A percentile compares a stretch with the other conserved stretches of the same genome.
phyloP scores from a whole-genome alignment of 306 rosid species.

The apple (Malus domestica) region DNA sequence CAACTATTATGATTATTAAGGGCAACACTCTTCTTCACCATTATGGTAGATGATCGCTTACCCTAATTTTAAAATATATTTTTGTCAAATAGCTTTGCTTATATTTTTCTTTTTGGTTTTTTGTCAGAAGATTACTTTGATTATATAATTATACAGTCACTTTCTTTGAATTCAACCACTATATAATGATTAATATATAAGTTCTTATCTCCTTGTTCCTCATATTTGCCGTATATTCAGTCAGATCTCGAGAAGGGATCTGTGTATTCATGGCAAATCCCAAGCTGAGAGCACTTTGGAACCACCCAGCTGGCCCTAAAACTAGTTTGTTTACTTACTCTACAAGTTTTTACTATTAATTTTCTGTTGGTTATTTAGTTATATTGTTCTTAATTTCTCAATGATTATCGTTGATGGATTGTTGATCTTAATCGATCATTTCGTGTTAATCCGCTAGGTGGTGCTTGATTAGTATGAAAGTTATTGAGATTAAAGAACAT shows the following conservation, averaged over 20 bases:
- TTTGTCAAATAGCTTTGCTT: neutral
- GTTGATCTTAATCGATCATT: neutral
- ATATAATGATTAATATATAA: no score
- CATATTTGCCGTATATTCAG: neutral
- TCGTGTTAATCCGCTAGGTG: neutral
- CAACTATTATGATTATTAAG: no score
- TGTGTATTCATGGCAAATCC: constrained; percentile 2
- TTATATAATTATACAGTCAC: neutral
- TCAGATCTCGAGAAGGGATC: neutral
- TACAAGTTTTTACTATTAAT: neutral
- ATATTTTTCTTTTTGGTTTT: no score
- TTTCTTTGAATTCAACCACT: neutral
- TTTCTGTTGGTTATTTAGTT: neutral
- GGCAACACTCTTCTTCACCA: no score
- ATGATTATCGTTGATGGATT: neutral
- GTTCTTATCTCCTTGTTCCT: neutral
- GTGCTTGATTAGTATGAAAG: neutral
- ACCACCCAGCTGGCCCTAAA: constrained; percentile 16
- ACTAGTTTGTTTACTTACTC: constrained; percentile 4
- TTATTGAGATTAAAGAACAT: neutral
- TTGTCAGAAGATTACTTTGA: neutral
- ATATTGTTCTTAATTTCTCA: neutral
- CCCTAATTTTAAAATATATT: neutral
- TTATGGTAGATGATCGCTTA: fast-evolving
- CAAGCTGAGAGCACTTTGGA: constrained; percentile 10